phyloP scores from a whole-genome alignment of 805 yeast species.

The Candida boidinii region DNA sequence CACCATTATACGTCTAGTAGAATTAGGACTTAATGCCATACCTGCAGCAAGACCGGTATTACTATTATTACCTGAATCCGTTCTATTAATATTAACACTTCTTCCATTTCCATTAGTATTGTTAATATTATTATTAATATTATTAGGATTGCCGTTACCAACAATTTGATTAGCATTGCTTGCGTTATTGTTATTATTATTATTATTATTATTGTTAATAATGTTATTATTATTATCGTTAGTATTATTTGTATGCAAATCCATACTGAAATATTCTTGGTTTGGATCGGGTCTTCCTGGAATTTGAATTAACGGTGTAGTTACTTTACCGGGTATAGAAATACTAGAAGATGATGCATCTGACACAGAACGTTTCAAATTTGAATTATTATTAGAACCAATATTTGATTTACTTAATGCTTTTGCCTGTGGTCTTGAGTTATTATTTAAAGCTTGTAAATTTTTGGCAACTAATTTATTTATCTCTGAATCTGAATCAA shows the following conservation, averaged over 20 bases:
- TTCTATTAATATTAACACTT: background rate
- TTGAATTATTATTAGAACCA: too few relatives aligned
- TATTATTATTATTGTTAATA: background rate
- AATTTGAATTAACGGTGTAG: conserved; percentile 20
- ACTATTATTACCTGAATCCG: background rate
- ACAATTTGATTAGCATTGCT: background rate
- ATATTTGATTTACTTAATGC: too few relatives aligned
- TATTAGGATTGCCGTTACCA: too few relatives aligned
- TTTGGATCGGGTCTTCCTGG: conserved; percentile 20
- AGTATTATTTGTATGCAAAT: too few relatives aligned
- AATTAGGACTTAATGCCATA: conserved; percentile 1
- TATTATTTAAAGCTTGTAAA: too few relatives aligned
- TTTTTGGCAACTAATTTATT: too few relatives aligned
- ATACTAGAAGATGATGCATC: too few relatives aligned
- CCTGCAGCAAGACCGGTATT: background rate
- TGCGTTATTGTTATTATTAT: background rate
- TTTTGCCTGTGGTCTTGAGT: too few relatives aligned
- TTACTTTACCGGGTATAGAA: conserved; percentile 12
- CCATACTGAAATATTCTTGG: too few relatives aligned
- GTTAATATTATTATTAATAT: background rate
- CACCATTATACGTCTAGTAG: conserved; percentile 2
- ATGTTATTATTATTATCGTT: background rate
- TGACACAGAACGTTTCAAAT: too few relatives aligned
- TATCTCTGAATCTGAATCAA: too few relatives aligned
- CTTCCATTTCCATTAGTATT: background rate